Evolutionary conservation across 1,284 basidiomycete species (phyloP).

Genomic region (Cryptococcus sp.): DNA sequence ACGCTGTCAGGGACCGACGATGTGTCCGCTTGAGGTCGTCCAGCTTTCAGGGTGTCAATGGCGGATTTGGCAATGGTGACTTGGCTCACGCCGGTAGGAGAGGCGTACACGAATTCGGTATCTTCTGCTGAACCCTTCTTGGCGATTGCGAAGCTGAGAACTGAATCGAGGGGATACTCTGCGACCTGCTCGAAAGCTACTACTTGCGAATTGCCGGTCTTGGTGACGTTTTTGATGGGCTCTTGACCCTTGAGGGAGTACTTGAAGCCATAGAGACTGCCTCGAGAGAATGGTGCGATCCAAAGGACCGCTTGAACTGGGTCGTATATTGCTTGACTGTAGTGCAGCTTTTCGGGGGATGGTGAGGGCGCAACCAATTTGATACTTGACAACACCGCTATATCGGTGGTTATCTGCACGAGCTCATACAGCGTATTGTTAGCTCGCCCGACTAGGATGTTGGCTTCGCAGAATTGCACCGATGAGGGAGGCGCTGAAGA

Average conservation of each 20-base stretch:
- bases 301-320: conserved; percentile 28
- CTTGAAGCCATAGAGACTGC: conserved; percentile 37
- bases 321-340: conserved; percentile 42
- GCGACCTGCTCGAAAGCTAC: conserved; percentile 32
- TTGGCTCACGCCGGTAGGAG: conserved; percentile 32
- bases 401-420: conserved; percentile 42
- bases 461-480: conserved; percentile 42
- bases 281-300: conserved; percentile 35
- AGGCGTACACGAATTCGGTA: conserved; percentile 36
- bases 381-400: conserved; percentile 41
- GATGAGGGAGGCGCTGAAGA: conserved; percentile 24
- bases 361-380: conserved; percentile 29
- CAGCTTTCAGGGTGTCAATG: conserved; percentile 1
- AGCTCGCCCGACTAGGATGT: conserved; percentile 40
- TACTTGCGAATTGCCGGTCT: conserved; percentile 14
- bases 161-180: conserved; percentile 37
- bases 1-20: not conserved
- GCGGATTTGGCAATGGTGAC: conserved; percentile 21
- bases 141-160: conserved; percentile 28
- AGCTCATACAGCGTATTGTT: conserved; percentile 44
- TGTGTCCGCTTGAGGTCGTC: not conserved
- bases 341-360: conserved; percentile 17
- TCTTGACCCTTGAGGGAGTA: conserved; percentile 42
- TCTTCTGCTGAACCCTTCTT: conserved; percentile 16
- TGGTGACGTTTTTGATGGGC: conserved; percentile 25